These are phyloP conservation scores for Clavispora carvajalis DNA, from an alignment of 805 yeast species.

Conservation along the genomic window DNA sequence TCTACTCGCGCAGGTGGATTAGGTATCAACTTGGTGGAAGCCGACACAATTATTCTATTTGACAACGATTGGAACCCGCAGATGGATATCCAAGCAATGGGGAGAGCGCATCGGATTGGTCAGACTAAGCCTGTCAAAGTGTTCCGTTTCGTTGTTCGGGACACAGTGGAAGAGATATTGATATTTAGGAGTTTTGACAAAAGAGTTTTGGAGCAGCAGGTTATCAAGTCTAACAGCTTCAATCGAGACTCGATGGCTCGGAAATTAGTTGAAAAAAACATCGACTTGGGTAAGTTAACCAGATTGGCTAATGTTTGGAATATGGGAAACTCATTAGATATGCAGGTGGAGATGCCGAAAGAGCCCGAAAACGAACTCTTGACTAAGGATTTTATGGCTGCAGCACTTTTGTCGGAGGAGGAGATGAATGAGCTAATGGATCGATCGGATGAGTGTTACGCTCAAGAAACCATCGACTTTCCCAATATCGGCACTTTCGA, in stretches of 20 bases:
- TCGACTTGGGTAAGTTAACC: slow-evolving; percentile 8
- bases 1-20: slow-evolving; percentile 95
- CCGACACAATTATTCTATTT: slow-evolving; percentile 85
- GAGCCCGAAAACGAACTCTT: neutral
- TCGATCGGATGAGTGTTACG: slow-evolving; percentile 42
- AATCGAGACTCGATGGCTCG: slow-evolving; percentile 17
- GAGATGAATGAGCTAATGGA: slow-evolving; percentile 50
- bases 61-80: slow-evolving; percentile 99
- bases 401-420: slow-evolving; percentile 20
- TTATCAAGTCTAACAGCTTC: slow-evolving; percentile 41
- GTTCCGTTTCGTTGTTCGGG: slow-evolving; percentile 68
- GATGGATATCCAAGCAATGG: slow-evolving; percentile 94
- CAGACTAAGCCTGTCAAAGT: slow-evolving; percentile 80
- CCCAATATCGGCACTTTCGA: slow-evolving; percentile 32
- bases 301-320: slow-evolving; percentile 3
- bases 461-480: slow-evolving; percentile 19
- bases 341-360: slow-evolving; percentile 2
- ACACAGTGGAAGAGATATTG: slow-evolving; percentile 80
- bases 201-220: slow-evolving; percentile 69
- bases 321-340: slow-evolving; percentile 6
- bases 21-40: slow-evolving; percentile 79
- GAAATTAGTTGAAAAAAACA: slow-evolving; percentile 20
- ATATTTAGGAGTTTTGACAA: slow-evolving; percentile 76
- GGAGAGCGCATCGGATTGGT: slow-evolving; percentile 90
- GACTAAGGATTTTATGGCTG: neutral